Evolutionary conservation across 345 rosid species (phyloP).

Genomic region (Chamaenerion angustifolium): DNA sequence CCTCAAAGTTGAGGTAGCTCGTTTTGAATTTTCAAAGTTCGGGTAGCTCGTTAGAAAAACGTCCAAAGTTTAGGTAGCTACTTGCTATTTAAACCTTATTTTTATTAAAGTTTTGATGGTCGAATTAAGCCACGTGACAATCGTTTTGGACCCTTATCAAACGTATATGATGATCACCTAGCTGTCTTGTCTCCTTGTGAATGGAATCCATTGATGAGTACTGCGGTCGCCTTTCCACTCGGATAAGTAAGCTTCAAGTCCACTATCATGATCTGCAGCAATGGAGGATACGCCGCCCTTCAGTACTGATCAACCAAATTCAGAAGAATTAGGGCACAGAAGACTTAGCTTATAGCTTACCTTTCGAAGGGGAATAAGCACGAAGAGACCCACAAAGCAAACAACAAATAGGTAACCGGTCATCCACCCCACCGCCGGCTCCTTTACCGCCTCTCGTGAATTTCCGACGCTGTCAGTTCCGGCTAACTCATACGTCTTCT

Average conservation of each 20-base stretch:
- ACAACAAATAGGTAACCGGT: constrained; percentile 61
- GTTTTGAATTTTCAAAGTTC: too few relatives aligned
- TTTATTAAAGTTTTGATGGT: too few relatives aligned
- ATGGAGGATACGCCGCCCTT: not conserved
- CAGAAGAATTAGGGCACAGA: too few relatives aligned
- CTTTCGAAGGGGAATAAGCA: constrained; percentile 85
- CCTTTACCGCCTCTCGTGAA: constrained; percentile 43
- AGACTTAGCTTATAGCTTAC: constrained; percentile 9
- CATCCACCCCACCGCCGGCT: constrained; percentile 97
- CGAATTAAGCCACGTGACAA: too few relatives aligned
- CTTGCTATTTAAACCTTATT: too few relatives aligned
- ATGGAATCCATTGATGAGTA: constrained; percentile 93
- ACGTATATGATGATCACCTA: constrained; percentile 28
- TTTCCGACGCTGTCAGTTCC: constrained; percentile 67
- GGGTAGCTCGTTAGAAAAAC: too few relatives aligned
- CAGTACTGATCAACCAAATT: too few relatives aligned
- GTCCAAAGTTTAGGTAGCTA: too few relatives aligned
- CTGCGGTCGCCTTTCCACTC: constrained; percentile 87
- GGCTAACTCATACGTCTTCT: constrained; percentile 64
- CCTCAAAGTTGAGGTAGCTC: too few relatives aligned
- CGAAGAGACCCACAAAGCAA: constrained; percentile 92
- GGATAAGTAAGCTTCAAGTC: constrained; percentile 81
- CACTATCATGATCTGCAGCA: constrained; percentile 52
- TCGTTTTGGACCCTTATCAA: too few relatives aligned
- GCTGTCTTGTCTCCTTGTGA: constrained; percentile 63